Base-by-base conservation (phyloP, 331 rosid species). In the Malus hybrid region DNA sequence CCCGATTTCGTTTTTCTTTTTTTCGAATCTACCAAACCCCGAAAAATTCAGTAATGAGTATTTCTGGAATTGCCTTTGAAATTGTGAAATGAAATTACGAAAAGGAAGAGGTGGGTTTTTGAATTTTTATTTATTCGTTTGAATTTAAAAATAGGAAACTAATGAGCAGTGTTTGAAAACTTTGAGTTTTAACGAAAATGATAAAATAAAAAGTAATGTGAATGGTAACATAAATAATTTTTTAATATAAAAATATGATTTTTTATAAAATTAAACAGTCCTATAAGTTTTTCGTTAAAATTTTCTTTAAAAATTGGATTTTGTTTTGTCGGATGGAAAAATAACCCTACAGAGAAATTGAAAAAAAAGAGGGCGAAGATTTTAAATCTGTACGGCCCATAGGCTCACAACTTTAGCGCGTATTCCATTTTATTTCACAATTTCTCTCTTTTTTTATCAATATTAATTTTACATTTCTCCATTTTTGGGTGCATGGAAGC, bases 291-390 rank as follows among this genome's bases (percentile, higher is more conserved):
- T 36, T 36, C 0, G 0, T 34, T 34, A 34, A 34, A 7, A 0
- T 1, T 32, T 32, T 33, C 5, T 9, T 8, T 7, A 0, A 16
- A 5, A 6, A 16, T 15, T 6, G 0, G 10, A 0, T 6, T 39
- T 39, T 39, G 12, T 52, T 52, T 52, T 52, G 20, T 16, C 0
- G 20, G 0, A 16, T 2, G 57, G 57, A 54, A 70, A 74, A 77
- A 39, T 39, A 87, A 87, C 87, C 89, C 91, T 87, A 87, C 74
- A 10, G 10, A 70, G 32, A 65, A 52, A 52, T 1, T 52, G 8
- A 39, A 62, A 48, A 67, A 19, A 22, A 50, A 28, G 66, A 39
- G 73, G 59, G 29, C 69, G 62, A 67, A 87, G 79, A 16, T 15
- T 34, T 69, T 86, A 80, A 88, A 82, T 29, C 52, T 39, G 19